Base-by-base conservation (phyloP, 257 asterid species). In the Solanum commersonii region DNA sequence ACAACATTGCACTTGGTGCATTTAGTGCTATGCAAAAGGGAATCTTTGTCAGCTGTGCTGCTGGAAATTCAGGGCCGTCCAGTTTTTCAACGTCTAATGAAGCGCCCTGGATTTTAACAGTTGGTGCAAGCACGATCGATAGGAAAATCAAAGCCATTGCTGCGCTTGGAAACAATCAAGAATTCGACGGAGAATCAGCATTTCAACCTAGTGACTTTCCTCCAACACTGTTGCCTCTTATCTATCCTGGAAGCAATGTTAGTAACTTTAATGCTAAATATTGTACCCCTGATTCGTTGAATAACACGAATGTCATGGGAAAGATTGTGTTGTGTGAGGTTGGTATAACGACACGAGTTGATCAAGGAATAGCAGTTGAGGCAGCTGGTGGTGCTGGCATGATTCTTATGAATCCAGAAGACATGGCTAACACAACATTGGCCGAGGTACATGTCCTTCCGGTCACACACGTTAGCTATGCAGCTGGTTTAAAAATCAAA, bases 91-190 rank as follows among this genome's bases (percentile, higher is more conserved):
- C 83, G 10, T 31, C 88, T 1, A 91, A 92, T 63, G 90, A 78
- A n/a, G 93, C 93, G 0, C 93, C 94, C 1, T 92, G 94, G 94
- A 35, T 91, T 29, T 90, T 92, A 18, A 92, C 91, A 0, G 93
- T 89, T 23, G 94, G 93, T 42, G 90, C 94, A 1, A 88, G 91
- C 90, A 88, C 93, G 0, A 84, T 88, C 0, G 93, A 92, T 15
- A 70, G 94, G 29, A 59, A 56, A 0, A 44, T 92, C 10, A 31
- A 49, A 2, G 86, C 93, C 1, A 87, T 88, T 0, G 90, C 71
- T 4, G 16, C 86, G 27, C 89, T 91, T 1, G 94, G 94, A 52
- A 88, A 92, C 77, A 11, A 35, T 15, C 68, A 85, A 7, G 33
- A 85, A 37, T 73, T 68, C 1, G 78, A 87, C 1, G 94, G 93